These are phyloP conservation scores for Tirmania nivea DNA, from an alignment of 495 filamentous ascomycete species.

Conservation along the genomic window DNA sequence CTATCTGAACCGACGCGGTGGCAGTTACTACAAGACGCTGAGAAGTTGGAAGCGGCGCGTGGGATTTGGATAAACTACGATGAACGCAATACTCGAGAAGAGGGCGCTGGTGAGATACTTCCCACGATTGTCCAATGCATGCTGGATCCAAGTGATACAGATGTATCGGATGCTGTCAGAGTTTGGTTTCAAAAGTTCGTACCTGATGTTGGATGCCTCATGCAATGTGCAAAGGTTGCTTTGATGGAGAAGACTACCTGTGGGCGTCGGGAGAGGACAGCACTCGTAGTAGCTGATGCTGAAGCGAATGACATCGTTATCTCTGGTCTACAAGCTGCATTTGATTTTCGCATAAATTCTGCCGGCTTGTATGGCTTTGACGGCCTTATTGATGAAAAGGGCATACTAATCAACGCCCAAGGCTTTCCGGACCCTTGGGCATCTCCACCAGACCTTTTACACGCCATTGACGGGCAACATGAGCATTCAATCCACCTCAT, in stretches of 20 bases:
- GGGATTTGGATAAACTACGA: constrained; percentile 41
- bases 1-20: constrained; percentile 46
- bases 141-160: constrained; percentile 5
- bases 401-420: constrained; percentile 30
- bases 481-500: constrained; percentile 8
- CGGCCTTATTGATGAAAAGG: constrained; percentile 40
- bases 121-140: constrained; percentile 3
- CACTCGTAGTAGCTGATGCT: constrained; percentile 10
- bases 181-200: constrained; percentile 15
- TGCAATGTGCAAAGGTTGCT: constrained; percentile 8
- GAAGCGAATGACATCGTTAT: constrained; percentile 67
- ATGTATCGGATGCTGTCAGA: constrained; percentile 7
- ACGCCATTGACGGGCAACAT: constrained; percentile 9
- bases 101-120: background rate
- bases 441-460: constrained; percentile 9
- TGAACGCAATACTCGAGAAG: constrained; percentile 17
- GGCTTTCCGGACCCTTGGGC: constrained; percentile 17
- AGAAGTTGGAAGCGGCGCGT: constrained; percentile 69
- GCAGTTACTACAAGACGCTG: constrained; percentile 70
- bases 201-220: constrained; percentile 7
- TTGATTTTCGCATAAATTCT: constrained; percentile 46
- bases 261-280: constrained; percentile 11
- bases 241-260: constrained; percentile 7
- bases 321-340: constrained; percentile 47
- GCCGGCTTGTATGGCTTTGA: constrained; percentile 46